Evolutionary conservation across 768 basidiomycete genomes (phyloP), one percentile per base, ranked within the genome.

Genomic region (Omphalotus guepiniiformis): DNA sequence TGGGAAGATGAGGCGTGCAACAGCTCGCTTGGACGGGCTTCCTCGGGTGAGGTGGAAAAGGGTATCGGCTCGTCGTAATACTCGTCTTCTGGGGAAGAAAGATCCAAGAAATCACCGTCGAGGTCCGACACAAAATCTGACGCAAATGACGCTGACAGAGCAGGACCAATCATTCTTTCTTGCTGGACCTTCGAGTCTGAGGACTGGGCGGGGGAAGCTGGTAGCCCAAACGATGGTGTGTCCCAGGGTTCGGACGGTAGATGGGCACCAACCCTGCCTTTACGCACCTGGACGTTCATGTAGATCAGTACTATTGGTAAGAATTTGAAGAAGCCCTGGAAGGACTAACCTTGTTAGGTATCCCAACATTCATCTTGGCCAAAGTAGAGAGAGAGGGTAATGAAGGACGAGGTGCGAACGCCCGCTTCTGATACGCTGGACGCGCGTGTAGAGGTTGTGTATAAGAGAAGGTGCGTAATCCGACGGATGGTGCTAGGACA

Each of bases 241-340:
- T 78, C 72, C 78, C 78, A 80, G 36, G 78, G 78, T 55, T 80
- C 78, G 49, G 68, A 72, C 0, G 78, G 78, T 6, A 80, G 64
- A 0, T 67, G 57, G 1, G 77, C 78, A 34, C 78, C 78, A 5
- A 78, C 76, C 23, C 63, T 66, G 25, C 78, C 78, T 59, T 72
- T 75, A 13, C 75, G 71, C 39, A 71, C 69, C 78, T 80, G 25
- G 15, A 27, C 41, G 28, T 50, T 25, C 36, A 39, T 27, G 36
- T 29, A 37, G 15, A 53, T 32, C 49, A n/a, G n/a, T n/a, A n/a
- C n/a, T n/a, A n/a, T n/a, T n/a, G n/a, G n/a, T n/a, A n/a, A 9
- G 42, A 35, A 6, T 37, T 36, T 19, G 34, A 49, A 42, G 42
- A 23, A 50, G 27, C 11, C 50, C 16, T 42, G 43, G 8, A 38